Conservation (phyloP, 257 asterid genomes). For the Fraxinus anomala region DNA sequence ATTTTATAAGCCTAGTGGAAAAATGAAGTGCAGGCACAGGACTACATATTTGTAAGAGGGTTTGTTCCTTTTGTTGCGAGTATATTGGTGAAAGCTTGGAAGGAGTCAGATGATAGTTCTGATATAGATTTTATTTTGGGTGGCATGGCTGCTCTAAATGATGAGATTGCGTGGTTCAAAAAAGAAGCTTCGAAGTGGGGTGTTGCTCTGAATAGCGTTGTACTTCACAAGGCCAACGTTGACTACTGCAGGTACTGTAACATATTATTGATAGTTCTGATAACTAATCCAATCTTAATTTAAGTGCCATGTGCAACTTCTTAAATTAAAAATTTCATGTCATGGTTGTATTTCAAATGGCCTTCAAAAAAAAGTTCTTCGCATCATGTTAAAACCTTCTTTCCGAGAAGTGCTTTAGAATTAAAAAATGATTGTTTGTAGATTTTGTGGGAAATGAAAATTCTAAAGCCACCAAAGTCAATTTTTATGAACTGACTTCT, state of each 20-base stretch:
- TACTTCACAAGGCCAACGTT: conserved; percentile 59
- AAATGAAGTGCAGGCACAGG: conserved; percentile 68
- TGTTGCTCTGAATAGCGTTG: conserved; percentile 48
- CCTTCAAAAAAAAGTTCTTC: background rate
- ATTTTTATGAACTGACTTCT: background rate
- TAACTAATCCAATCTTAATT: background rate
- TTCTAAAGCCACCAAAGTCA: background rate
- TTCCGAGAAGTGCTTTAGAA: background rate
- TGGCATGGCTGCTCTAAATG: conserved; percentile 69
- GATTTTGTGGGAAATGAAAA: background rate
- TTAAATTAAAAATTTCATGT: background rate
- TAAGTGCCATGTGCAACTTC: background rate
- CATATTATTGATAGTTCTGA: background rate
- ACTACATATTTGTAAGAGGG: conserved; percentile 75
- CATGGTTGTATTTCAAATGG: background rate
- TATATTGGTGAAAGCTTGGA: conserved; percentile 68
- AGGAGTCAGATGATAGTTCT: conserved; percentile 50
- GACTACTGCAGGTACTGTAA: conserved; percentile 68
- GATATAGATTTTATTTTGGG: conserved; percentile 67
- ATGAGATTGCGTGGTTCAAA: conserved; percentile 82
- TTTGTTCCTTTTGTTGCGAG: conserved; percentile 70
- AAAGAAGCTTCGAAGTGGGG: conserved; percentile 75
- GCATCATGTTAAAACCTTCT: background rate
- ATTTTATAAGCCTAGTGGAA: background rate
- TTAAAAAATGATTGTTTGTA: background rate